Conservation (phyloP, 2,329 filamentous ascomycete species). For the Tolypocladium tropicale region DNA sequence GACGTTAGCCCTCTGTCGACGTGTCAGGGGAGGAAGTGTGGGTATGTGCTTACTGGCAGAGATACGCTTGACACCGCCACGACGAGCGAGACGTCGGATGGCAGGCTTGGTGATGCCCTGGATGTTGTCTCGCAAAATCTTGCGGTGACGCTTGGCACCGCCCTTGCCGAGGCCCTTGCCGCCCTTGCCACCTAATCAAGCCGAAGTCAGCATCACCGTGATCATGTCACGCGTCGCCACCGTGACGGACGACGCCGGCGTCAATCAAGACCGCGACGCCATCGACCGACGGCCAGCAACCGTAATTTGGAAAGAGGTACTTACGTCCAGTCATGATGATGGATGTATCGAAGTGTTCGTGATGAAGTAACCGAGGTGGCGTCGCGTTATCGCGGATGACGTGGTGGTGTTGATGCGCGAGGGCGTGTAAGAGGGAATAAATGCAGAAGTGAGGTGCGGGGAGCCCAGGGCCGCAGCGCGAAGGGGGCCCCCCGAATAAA, state of each 20-base stretch:
- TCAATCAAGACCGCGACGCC: neutral
- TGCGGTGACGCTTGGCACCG: slow-evolving; percentile 96
- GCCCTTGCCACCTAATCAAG: slow-evolving; percentile 70
- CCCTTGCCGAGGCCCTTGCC: slow-evolving; percentile 98
- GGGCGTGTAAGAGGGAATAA: slow-evolving; percentile 11
- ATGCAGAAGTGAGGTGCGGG: slow-evolving; percentile 15
- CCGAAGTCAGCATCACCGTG: slow-evolving; percentile 31
- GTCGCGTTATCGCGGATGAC: slow-evolving; percentile 10
- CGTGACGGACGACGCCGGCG: neutral
- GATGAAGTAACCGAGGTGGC: neutral
- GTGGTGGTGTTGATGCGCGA: slow-evolving; percentile 13
- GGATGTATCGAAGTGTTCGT: slow-evolving; percentile 14
- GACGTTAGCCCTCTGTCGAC: slow-evolving; percentile 5
- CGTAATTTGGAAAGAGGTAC: slow-evolving; percentile 31
- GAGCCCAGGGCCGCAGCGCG: slow-evolving; percentile 13
- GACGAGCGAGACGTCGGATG: slow-evolving; percentile 94
- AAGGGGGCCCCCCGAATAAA: slow-evolving; percentile 19
- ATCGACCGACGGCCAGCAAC: slow-evolving; percentile 1
- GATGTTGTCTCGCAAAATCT: slow-evolving; percentile 99
- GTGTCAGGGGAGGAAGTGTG: neutral
- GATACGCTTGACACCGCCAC: slow-evolving; percentile 99
- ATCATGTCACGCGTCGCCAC: neutral
- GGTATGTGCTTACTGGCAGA: slow-evolving; percentile 66
- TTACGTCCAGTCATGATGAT: slow-evolving; percentile 66
- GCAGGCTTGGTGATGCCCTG: slow-evolving; percentile 98